Evolutionary conservation across 805 yeast species (phyloP).

Genomic region (Saccharomycopsis sp.): DNA sequence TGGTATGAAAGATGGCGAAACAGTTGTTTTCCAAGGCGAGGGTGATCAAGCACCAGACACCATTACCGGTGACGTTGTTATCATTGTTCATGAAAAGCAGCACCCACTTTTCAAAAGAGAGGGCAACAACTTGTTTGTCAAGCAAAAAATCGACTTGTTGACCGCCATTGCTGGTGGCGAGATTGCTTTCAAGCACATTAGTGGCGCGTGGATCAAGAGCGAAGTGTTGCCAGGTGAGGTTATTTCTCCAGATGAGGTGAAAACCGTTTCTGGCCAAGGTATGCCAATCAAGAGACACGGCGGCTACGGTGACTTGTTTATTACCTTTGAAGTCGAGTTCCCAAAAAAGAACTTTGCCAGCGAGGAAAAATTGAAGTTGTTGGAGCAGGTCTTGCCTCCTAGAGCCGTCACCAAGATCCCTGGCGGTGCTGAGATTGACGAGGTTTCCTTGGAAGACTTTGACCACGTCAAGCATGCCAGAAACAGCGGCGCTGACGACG

Average conservation of each 20-base stretch:
- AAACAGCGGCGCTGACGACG: conserved; percentile 42
- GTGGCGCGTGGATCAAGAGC: conserved; percentile 85
- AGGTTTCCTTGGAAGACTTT: conserved; percentile 59
- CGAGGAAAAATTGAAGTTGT: conserved; percentile 63
- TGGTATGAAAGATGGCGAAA: conserved; percentile 95
- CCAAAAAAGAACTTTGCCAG: conserved; percentile 65
- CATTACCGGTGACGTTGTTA: conserved; percentile 93
- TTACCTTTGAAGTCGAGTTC: conserved; percentile 84
- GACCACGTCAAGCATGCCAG: conserved; percentile 53
- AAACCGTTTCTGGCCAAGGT: conserved; percentile 87
- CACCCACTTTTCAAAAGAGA: conserved; percentile 77
- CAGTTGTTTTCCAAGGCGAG: conserved; percentile 84
- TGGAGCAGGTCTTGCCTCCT: conserved; percentile 74
- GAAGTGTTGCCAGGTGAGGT: conserved; percentile 86
- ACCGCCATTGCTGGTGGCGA: conserved; percentile 97
- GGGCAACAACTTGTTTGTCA: conserved; percentile 78
- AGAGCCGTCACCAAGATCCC: conserved; percentile 55
- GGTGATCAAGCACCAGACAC: conserved; percentile 96
- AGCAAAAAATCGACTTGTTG: conserved; percentile 80
- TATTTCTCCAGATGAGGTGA: conserved; percentile 71
- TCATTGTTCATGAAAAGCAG: conserved; percentile 83
- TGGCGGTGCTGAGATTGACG: conserved; percentile 68
- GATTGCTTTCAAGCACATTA: conserved; percentile 77
- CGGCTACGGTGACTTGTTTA: conserved; percentile 76
- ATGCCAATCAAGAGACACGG: conserved; percentile 93